Conservation (phyloP, 441 rosid species). For the Francoa sonchifolia region DNA sequence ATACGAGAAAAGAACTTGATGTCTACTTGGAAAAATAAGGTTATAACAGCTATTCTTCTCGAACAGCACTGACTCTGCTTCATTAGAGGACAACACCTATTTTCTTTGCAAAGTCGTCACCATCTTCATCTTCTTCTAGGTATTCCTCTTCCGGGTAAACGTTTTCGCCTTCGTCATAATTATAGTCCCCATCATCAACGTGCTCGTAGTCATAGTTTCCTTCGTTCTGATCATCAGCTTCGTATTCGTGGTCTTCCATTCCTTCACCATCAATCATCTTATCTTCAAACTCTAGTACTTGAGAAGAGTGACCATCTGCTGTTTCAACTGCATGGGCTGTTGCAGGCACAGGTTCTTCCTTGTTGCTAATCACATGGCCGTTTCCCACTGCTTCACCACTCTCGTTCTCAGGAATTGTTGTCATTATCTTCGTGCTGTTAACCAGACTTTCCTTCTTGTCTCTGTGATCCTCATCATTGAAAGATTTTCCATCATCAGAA, state of each 20-base stretch:
- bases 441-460: constrained; percentile 7
- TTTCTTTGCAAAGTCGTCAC: constrained; percentile 17
- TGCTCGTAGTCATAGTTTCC: constrained; percentile 54
- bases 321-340: constrained; percentile 8
- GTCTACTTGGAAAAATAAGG: no score
- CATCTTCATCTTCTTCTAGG: constrained; percentile 41
- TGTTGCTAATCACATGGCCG: constrained; percentile 17
- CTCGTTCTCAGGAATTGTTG: constrained; percentile 1
- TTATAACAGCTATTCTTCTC: no score
- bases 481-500: constrained; percentile 22
- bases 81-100: constrained; percentile 15
- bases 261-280: constrained; percentile 32
- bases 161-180: constrained; percentile 50
- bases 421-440: constrained; percentile 6
- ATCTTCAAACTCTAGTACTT: constrained; percentile 23
- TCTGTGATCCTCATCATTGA: constrained; percentile 15
- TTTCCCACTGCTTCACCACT: constrained; percentile 7
- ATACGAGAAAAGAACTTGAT: no score
- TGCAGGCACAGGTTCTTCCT: constrained; percentile 23
- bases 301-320: constrained; percentile 24
- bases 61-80: no score
- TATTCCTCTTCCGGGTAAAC: constrained; percentile 40
- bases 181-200: constrained; percentile 51
- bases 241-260: constrained; percentile 39
- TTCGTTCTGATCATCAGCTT: constrained; percentile 37